Conservation (phyloP, 306 rosid species). For the Carpinus viminea region DNA sequence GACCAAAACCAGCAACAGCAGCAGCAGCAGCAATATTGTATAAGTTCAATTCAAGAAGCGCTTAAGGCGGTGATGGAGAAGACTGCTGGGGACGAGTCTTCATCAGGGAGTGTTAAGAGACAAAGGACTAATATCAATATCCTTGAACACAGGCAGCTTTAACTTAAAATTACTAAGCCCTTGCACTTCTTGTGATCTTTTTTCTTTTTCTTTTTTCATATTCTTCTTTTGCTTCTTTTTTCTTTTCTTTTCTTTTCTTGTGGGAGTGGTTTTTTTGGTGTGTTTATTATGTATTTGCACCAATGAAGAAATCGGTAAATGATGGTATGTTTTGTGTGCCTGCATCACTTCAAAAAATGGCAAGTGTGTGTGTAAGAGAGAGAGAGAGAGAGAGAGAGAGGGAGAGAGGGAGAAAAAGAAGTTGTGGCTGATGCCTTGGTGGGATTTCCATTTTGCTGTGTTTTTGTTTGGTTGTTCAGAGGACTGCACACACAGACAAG, state of each 20-base stretch:
- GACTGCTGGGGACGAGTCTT: conserved; percentile 48
- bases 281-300: conserved; percentile 42
- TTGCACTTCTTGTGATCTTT: conserved; percentile 12
- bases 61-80: conserved; percentile 85
- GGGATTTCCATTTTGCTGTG: conserved; percentile 6
- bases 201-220: background rate
- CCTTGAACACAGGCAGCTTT: conserved; percentile 57
- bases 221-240: background rate
- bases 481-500: background rate
- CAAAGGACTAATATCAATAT: conserved; percentile 78
- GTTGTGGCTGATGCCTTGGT: background rate
- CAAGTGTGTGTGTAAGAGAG: background rate
- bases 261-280: conserved; percentile 44
- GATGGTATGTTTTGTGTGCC: conserved; percentile 45
- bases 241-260: background rate
- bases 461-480: conserved; percentile 5
- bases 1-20: conserved; percentile 30
- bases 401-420: conserved; percentile 12
- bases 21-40: conserved; percentile 49
- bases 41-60: conserved; percentile 79
- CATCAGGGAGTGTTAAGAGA: conserved; percentile 75
- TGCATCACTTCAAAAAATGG: conserved; percentile 29
- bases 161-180: conserved; percentile 30
- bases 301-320: conserved; percentile 42
- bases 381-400: background rate